Percentiles rank a stretch among this genome's conserved stretches.
These are phyloP conservation scores for Tilletia horrida DNA, from an alignment of 1,284 basidiomycete species.

Conservation along the genomic window DNA sequence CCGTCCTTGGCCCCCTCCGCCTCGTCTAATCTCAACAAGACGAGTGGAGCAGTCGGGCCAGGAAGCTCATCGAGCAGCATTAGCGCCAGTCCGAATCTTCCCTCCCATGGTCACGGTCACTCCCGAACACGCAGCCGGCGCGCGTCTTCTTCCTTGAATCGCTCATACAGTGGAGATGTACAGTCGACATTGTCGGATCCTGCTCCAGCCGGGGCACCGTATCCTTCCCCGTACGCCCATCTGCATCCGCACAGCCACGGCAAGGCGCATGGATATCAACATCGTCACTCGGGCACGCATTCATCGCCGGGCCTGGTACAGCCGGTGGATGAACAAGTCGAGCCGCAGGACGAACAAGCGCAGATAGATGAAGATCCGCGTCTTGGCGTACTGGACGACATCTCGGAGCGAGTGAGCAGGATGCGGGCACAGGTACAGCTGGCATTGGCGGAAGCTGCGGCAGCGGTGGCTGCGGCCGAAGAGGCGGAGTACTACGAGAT, in stretches of 20 bases:
- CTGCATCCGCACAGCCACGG: conserved; percentile 6
- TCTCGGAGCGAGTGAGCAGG: conserved; percentile 11
- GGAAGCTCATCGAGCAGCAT: background rate
- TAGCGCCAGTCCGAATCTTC: background rate
- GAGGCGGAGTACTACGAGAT: background rate
- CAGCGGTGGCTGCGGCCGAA: background rate
- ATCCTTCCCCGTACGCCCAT: background rate
- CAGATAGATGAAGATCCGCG: conserved; percentile 3
- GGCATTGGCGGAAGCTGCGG: background rate
- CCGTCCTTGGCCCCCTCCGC: conserved; percentile 3
- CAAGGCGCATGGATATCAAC: background rate
- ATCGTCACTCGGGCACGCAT: background rate
- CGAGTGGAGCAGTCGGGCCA: background rate
- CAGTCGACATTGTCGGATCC: background rate
- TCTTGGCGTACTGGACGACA: conserved; percentile 1
- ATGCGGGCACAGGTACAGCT: conserved; percentile 8
- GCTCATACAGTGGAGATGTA: background rate
- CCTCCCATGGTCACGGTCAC: background rate
- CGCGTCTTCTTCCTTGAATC: background rate
- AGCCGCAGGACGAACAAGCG: background rate
- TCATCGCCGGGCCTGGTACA: background rate
- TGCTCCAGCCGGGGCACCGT: background rate
- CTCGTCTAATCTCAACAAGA: background rate
- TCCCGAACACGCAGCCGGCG: background rate
- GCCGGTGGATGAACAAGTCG: too few relatives aligned